These are phyloP conservation scores for Croton laevigatus DNA, from an alignment of 441 rosid genomes.

Conservation along the genomic window DNA sequence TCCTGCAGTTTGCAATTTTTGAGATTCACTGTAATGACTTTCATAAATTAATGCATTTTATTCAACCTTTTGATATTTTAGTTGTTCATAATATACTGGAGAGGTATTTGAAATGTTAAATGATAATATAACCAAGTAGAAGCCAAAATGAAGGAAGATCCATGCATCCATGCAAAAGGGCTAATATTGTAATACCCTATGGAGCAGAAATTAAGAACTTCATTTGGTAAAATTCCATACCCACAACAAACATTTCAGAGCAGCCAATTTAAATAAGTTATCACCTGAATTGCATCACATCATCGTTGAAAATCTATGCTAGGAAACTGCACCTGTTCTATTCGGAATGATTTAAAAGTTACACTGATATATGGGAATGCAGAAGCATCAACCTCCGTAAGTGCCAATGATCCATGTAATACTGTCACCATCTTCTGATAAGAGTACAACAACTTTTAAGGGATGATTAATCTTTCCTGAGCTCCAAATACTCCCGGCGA, in stretches of 20 bases:
- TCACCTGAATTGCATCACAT: not conserved
- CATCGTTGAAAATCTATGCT: constrained; percentile 1
- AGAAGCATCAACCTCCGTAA: not conserved
- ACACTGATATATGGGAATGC: not conserved
- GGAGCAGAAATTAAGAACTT: not conserved
- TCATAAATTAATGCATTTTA: no score
- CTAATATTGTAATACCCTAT: not conserved
- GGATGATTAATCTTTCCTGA: constrained; percentile 68
- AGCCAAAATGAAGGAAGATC: no score
- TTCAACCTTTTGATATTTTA: no score
- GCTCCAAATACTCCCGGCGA: constrained; percentile 66
- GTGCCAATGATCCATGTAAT: not conserved
- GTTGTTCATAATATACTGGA: no score
- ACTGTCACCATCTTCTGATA: not conserved
- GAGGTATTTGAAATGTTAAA: no score
- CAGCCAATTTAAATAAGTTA: not conserved
- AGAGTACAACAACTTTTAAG: not conserved
- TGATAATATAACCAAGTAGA: no score
- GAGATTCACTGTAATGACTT: no score
- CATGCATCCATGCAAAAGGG: not conserved
- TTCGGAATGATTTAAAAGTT: not conserved
- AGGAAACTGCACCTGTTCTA: constrained; percentile 14
- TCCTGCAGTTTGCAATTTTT: no score
- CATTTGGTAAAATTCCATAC: not conserved
- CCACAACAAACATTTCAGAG: not conserved